Evolutionary conservation across 352 stramenopile genomes (phyloP).

Genomic region (Phytophthora brassicae): DNA sequence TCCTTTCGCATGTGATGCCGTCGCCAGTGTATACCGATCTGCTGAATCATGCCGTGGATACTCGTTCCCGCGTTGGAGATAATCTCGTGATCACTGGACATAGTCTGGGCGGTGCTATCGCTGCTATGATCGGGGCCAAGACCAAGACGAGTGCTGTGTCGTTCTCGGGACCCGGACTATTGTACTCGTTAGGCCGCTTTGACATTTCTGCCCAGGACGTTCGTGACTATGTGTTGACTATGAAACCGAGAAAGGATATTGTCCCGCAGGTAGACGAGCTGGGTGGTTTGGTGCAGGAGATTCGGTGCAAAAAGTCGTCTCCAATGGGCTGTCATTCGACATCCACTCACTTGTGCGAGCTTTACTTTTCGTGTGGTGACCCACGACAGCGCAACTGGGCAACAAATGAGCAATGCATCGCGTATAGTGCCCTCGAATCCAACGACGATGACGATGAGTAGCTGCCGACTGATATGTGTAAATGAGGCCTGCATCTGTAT

Average conservation of each 20-base stretch:
- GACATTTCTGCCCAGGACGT: constrained; percentile 58
- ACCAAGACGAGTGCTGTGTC: constrained; percentile 73
- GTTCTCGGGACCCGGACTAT: constrained; percentile 69
- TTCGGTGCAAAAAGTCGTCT: constrained; percentile 68
- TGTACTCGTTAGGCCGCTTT: constrained; percentile 78
- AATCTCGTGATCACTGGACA: constrained; percentile 77
- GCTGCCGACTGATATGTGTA: constrained; percentile 5
- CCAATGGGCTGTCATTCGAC: constrained; percentile 75
- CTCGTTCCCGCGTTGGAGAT: constrained; percentile 44
- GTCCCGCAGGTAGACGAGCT: constrained; percentile 77
- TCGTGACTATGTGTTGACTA: constrained; percentile 77
- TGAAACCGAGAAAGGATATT: constrained; percentile 81
- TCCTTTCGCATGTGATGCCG: constrained; percentile 69
- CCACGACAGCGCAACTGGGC: constrained; percentile 62
- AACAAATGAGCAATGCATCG: constrained; percentile 53
- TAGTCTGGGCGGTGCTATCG: constrained; percentile 75
- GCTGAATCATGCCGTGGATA: constrained; percentile 51
- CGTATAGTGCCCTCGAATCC: constrained; percentile 42
- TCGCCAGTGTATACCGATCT: constrained; percentile 59
- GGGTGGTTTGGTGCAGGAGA: constrained; percentile 75
- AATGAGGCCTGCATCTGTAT: constrained; percentile 3
- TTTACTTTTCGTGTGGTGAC: constrained; percentile 77
- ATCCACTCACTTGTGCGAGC: constrained; percentile 72
- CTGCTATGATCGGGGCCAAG: constrained; percentile 74
- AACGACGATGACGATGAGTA: constrained; percentile 35